Conservation (phyloP, 768 basidiomycete genomes). For the Zangia roseola region DNA sequence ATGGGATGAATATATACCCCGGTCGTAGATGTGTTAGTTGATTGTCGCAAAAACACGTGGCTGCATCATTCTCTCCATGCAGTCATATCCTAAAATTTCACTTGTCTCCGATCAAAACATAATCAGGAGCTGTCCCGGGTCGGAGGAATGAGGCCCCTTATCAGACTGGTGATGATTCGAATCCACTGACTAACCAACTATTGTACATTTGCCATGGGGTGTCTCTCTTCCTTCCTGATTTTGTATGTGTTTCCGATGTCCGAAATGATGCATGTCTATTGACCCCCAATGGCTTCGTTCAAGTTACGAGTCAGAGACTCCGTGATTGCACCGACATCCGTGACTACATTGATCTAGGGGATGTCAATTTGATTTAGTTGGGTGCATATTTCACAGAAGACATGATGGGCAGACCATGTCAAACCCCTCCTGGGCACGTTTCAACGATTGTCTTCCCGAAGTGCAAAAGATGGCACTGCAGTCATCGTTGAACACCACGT, state of each 20-base stretch:
- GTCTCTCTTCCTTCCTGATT: neutral
- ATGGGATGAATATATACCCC: slow-evolving; percentile 2
- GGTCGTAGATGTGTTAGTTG: no score
- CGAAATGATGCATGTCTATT: slow-evolving; percentile 4
- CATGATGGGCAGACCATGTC: slow-evolving; percentile 42
- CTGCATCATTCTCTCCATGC: no score
- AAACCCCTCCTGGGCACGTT: slow-evolving; percentile 49
- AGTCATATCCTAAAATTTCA: no score
- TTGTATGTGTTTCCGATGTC: slow-evolving; percentile 13
- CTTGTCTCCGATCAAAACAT: no score
- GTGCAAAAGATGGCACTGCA: slow-evolving; percentile 49
- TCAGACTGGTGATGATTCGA: neutral
- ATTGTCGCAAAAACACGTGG: no score
- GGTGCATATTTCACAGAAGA: neutral
- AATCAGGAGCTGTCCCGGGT: no score
- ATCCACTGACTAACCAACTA: neutral
- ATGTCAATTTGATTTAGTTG: neutral
- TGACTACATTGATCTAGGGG: slow-evolving; percentile 47
- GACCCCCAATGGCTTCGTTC: slow-evolving; percentile 19
- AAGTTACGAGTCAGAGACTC: slow-evolving; percentile 31
- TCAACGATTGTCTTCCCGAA: slow-evolving; percentile 42
- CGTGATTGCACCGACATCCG: slow-evolving; percentile 44
- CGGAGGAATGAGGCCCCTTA: no score
- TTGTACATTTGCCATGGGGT: neutral
- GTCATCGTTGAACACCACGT: neutral